Evolutionary conservation across 202 grass and related monocot species (phyloP), one percentile per base, ranked within the genome.

Genomic region (Schoenoplectus triqueter): DNA sequence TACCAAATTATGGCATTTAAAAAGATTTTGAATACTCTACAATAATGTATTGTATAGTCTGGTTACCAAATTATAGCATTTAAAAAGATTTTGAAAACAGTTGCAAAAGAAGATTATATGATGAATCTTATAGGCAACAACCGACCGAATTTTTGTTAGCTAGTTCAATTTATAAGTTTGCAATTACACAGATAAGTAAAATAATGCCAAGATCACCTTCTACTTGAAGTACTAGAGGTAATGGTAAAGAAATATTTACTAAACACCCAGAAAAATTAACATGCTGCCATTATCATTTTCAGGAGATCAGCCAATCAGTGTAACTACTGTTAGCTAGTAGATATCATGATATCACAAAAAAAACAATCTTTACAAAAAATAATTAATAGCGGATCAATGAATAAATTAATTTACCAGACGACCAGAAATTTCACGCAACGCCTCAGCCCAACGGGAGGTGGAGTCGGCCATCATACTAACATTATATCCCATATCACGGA

Each of bases 401-500:
- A n/a, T 10, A 75, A 52, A 52, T 45, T 19, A 45, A 66, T 51
- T 77, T 90, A 93, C 91, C 86, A 93, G 73, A 90, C 90, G 90
- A 57, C 92, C 92, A n/a, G 94, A 94, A 80, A 97, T 97, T 63
- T 97, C 94, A 90, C 94, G 90, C 87, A 97, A 90, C 49, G 92
- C 95, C 78, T 97, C 95, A 69, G 90, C 90, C 90, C 92, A 97
- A 31, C 92, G 89, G 8, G 95, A 97, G 50, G 95, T 97, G 64
- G 92, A 97, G 54, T 97, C 92, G 91, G 95, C 95, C 95, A 97
- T 97, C 95, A 97, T 97, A 86, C 95, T 97, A 82, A 97, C 95
- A 60, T 97, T 93, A 75, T 93, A 93, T 31, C 95, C 95, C 95
- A 97, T 97, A 80, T 94, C 95, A 86, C 95, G 89, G 79, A 91